Evolutionary conservation across 306 rosid genomes (phyloP).

Genomic region (Hylodesmum podocarpum): DNA sequence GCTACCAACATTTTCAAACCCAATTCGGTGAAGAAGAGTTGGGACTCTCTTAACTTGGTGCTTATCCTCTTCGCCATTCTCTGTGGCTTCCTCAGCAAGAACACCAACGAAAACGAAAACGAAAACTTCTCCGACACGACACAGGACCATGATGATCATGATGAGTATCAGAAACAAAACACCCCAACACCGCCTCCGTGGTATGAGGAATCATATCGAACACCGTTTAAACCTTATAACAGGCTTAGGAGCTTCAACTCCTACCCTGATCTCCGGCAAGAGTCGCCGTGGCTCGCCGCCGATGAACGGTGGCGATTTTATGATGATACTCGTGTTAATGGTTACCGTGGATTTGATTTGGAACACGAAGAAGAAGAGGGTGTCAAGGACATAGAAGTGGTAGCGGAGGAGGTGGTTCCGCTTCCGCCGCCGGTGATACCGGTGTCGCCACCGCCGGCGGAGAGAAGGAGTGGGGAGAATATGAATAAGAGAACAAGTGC

Average conservation of each 20-base stretch:
- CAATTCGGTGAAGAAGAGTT: constrained; percentile 62
- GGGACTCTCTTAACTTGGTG: constrained; percentile 76
- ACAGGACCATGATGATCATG: not conserved
- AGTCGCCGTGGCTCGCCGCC: constrained; percentile 41
- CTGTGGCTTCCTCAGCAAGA: constrained; percentile 75
- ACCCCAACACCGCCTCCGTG: constrained; percentile 49
- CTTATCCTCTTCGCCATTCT: constrained; percentile 86
- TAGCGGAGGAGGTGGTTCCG: constrained; percentile 29
- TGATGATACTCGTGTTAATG: constrained; percentile 59
- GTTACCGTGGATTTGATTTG: constrained; percentile 31
- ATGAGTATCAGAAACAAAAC: constrained; percentile 34
- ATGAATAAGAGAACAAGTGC: constrained; percentile 45
- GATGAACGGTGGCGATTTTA: constrained; percentile 66
- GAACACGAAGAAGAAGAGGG: constrained; percentile 21
- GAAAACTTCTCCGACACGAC: constrained; percentile 30
- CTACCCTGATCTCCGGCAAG: constrained; percentile 88
- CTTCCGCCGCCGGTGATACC: constrained; percentile 2
- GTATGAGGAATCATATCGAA: constrained; percentile 56
- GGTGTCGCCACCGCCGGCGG: not conserved
- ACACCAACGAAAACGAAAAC: constrained; percentile 26
- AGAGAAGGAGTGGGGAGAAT: not conserved
- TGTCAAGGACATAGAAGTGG: constrained; percentile 35
- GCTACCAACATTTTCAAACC: constrained; percentile 59
- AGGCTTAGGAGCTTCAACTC: constrained; percentile 76
- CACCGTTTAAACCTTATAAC: not conserved